Conservation (phyloP, 805 yeast species). For the Ogataea ramenticola region DNA sequence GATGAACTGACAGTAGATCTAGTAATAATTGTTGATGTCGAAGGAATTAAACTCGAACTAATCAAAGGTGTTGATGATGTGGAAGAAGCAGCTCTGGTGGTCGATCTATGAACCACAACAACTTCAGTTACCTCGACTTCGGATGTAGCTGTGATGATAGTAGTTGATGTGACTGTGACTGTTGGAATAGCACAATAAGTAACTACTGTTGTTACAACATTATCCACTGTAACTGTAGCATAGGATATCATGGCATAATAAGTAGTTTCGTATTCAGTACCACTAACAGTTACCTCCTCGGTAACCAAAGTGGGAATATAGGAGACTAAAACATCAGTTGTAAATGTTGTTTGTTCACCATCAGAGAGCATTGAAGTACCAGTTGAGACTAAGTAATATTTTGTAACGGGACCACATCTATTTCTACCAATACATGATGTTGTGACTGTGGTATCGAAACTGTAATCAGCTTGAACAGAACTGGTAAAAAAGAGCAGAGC, state of each 20-base stretch:
- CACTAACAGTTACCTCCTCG: conserved; percentile 3
- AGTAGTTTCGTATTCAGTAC: conserved; percentile 1
- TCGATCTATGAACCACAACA: neutral
- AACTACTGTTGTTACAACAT: conserved; percentile 10
- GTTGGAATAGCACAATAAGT: conserved; percentile 18
- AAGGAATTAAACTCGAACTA: neutral
- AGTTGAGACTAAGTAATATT: conserved; percentile 1
- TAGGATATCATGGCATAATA: conserved; percentile 15
- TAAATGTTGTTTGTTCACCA: conserved; percentile 3
- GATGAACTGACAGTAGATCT: neutral
- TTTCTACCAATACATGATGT: neutral
- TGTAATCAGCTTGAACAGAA: neutral
- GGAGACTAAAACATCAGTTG: conserved; percentile 7
- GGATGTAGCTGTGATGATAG: neutral
- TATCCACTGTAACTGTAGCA: conserved; percentile 11
- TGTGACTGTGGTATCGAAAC: neutral
- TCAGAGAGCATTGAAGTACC: conserved; percentile 9
- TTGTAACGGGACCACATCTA: neutral
- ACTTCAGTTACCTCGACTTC: neutral
- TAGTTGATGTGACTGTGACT: conserved; percentile 5
- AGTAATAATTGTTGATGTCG: neutral
- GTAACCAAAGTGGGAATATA: conserved; percentile 14
- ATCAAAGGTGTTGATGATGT: no score
- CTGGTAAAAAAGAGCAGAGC: neutral
- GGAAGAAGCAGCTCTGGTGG: neutral